These are phyloP conservation scores for Spergularia bocconei DNA, from an alignment of 148 eudicot genomes.

Conservation along the genomic window DNA sequence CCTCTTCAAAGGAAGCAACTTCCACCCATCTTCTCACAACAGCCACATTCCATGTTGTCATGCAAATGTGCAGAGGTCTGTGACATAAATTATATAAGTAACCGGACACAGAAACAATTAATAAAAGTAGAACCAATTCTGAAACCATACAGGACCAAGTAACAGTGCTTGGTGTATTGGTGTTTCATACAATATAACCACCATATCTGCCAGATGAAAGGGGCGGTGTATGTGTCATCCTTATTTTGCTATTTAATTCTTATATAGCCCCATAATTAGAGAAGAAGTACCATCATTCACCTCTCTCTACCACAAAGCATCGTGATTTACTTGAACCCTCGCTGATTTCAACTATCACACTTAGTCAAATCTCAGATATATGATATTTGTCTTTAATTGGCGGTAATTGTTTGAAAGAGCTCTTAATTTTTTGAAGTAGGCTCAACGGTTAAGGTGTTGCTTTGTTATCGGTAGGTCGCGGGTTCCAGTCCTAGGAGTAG, in stretches of 20 bases:
- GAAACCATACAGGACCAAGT: slow-evolving; percentile 6
- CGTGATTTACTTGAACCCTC: background rate
- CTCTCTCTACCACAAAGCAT: background rate
- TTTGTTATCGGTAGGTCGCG: too few relatives aligned
- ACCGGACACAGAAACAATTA: background rate
- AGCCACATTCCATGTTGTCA: slow-evolving; percentile 81
- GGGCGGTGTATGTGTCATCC: background rate
- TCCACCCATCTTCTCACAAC: slow-evolving; percentile 91
- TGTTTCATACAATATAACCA: too few relatives aligned
- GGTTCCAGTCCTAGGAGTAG: too few relatives aligned
- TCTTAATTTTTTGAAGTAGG: too few relatives aligned
- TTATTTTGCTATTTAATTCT: background rate
- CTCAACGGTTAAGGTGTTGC: too few relatives aligned
- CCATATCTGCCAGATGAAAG: background rate
- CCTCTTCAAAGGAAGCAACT: slow-evolving; percentile 72
- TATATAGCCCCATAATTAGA: background rate
- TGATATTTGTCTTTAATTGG: too few relatives aligned
- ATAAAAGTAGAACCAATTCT: background rate
- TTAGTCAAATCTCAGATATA: background rate
- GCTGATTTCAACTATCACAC: background rate
- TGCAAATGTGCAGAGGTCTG: slow-evolving; percentile 94
- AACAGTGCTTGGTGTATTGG: background rate
- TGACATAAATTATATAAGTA: slow-evolving; percentile 25
- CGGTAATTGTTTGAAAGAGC: too few relatives aligned
- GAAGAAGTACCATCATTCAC: background rate